Evolutionary conservation across 441 rosid species (phyloP).

Genomic region (Codiaeum variegatum): DNA sequence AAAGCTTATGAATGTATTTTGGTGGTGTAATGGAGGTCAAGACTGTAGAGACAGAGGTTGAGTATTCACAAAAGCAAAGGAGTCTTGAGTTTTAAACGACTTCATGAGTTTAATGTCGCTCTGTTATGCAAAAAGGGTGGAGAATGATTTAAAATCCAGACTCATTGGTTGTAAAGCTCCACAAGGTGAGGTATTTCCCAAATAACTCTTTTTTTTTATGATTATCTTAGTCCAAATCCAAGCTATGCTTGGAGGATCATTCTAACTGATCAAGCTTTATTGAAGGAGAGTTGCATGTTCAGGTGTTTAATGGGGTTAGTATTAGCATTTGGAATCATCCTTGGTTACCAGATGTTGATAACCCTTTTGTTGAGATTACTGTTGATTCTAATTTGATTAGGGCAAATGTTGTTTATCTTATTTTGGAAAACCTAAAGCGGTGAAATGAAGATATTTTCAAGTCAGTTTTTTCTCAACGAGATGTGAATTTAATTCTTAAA

Average conservation of each 20-base stretch:
- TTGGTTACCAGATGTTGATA: not conserved
- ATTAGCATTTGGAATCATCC: not conserved
- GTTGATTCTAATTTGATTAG: too few relatives aligned
- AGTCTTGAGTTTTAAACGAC: not conserved
- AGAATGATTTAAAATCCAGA: not conserved
- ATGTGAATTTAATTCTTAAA: too few relatives aligned
- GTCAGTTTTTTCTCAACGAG: too few relatives aligned
- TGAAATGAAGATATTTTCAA: too few relatives aligned
- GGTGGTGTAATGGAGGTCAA: not conserved
- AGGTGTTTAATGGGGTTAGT: not conserved
- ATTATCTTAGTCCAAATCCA: not conserved
- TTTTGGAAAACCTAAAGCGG: too few relatives aligned
- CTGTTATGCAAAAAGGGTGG: not conserved
- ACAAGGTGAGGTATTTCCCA: not conserved
- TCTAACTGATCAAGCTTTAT: not conserved
- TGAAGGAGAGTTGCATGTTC: not conserved
- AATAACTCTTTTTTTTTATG: not conserved
- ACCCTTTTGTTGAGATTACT: too few relatives aligned
- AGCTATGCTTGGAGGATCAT: not conserved
- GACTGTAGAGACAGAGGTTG: too few relatives aligned
- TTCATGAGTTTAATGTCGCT: not conserved
- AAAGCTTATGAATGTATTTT: not conserved
- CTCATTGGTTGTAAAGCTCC: not conserved
- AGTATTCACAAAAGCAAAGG: too few relatives aligned
- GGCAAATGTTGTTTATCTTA: too few relatives aligned